Conservation (phyloP, 176 grass and related monocot species). For the Eragrostis nindensis region DNA sequence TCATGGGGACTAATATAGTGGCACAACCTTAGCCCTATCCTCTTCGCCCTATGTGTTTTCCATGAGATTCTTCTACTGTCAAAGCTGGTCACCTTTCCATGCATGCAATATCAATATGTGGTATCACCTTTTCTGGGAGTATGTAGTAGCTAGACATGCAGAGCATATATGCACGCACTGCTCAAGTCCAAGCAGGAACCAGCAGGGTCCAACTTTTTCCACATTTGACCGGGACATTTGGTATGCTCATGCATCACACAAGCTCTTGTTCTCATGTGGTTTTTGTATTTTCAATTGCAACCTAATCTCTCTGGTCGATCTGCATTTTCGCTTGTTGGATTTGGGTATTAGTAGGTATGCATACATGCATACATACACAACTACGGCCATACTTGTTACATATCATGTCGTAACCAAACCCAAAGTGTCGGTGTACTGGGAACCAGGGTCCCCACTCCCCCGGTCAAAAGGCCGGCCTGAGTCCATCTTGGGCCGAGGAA, state of each 20-base stretch:
- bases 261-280: constrained; percentile 38
- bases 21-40: constrained; percentile 42
- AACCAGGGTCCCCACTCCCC: too few species aligned
- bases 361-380: too few species aligned
- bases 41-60: constrained; percentile 57
- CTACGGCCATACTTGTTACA: constrained; percentile 19
- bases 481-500: too few species aligned
- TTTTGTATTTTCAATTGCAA: constrained; percentile 32
- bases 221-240: constrained; percentile 45
- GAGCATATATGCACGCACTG: constrained; percentile 19
- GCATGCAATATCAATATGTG: constrained; percentile 35
- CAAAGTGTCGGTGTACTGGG: too few species aligned
- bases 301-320: constrained; percentile 39
- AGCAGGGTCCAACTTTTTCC: constrained; percentile 40
- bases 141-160: constrained; percentile 2
- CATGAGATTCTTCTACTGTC: constrained; percentile 62
- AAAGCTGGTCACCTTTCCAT: constrained; percentile 38
- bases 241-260: constrained; percentile 45
- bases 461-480: too few species aligned
- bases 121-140: constrained; percentile 11
- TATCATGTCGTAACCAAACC: constrained; percentile 17
- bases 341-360: too few species aligned
- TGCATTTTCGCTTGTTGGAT: constrained; percentile 33
- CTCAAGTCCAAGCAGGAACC: constrained; percentile 52
- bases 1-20: constrained; percentile 48